Conservation (phyloP, 2,329 filamentous ascomycete genomes). For the Aspergillus candidus region DNA sequence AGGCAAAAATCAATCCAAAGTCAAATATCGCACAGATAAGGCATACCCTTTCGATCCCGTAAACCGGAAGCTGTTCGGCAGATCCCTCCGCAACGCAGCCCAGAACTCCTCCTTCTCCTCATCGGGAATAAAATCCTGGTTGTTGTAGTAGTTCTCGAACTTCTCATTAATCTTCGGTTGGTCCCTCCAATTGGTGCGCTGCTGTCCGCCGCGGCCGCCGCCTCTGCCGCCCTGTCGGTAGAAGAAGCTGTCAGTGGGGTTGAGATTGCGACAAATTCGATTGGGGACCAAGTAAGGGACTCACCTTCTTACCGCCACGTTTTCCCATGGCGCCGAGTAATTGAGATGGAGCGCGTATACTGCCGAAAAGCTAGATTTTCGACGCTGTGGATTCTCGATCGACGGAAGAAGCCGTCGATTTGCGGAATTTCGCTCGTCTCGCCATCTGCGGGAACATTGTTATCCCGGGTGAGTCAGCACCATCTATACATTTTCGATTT, state of each 20-base stretch:
- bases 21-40: conserved; percentile 5
- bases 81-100: conserved; percentile 71
- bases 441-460: too few species aligned
- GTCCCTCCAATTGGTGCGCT: conserved; percentile 49
- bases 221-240: conserved; percentile 38
- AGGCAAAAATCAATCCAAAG: too few species aligned
- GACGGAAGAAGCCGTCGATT: too few species aligned
- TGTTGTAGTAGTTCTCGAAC: conserved; percentile 82
- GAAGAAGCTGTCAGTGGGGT: conserved; percentile 14
- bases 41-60: conserved; percentile 83
- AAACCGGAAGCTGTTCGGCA: conserved; percentile 97
- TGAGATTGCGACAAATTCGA: conserved; percentile 1
- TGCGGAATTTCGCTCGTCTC: too few species aligned
- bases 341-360: too few species aligned
- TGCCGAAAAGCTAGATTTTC: too few species aligned
- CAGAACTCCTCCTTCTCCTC: conserved; percentile 78
- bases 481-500: too few species aligned
- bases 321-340: conserved; percentile 19
- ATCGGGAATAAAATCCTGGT: conserved; percentile 66
- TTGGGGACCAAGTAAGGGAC: not conserved
- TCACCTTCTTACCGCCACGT: conserved; percentile 24
- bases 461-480: too few species aligned
- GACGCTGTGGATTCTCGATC: too few species aligned
- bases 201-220: conserved; percentile 36
- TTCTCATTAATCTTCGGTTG: conserved; percentile 75